Conservation (phyloP, 192 early-diverging fungal genomes). For the Coemansia sp. region DNA sequence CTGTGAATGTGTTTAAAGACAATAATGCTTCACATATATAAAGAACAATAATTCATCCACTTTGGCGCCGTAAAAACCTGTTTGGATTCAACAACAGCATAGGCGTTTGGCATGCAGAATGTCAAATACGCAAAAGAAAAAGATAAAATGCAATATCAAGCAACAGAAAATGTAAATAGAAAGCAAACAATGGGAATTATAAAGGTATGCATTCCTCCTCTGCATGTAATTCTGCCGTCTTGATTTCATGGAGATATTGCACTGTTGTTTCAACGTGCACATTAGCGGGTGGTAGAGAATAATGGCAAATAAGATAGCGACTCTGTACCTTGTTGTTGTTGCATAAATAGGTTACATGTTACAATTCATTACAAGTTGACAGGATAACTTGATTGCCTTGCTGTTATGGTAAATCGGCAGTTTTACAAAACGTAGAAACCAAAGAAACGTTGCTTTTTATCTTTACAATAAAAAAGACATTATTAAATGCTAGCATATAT, state of each 20-base stretch:
- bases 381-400: no score
- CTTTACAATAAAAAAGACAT: no score
- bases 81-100: not conserved
- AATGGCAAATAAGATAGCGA: not conserved
- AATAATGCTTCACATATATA: not conserved
- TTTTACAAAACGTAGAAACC: no score
- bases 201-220: not conserved
- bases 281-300: not conserved
- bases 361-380: no score
- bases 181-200: not conserved
- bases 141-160: not conserved
- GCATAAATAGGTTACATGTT: not conserved
- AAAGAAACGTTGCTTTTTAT: no score
- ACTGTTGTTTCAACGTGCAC: not conserved
- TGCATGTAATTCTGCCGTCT: constrained; percentile 5
- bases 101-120: not conserved
- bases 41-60: not conserved
- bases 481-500: no score
- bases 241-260: constrained; percentile 3
- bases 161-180: constrained; percentile 1
- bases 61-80: not conserved
- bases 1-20: not conserved
- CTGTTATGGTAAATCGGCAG: no score
- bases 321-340: not conserved
- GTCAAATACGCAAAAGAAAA: not conserved